Evolutionary conservation across 352 stramenopile species (phyloP), one percentile per base, ranked within the genome.

Genomic region (Phytophthora fragariae): DNA sequence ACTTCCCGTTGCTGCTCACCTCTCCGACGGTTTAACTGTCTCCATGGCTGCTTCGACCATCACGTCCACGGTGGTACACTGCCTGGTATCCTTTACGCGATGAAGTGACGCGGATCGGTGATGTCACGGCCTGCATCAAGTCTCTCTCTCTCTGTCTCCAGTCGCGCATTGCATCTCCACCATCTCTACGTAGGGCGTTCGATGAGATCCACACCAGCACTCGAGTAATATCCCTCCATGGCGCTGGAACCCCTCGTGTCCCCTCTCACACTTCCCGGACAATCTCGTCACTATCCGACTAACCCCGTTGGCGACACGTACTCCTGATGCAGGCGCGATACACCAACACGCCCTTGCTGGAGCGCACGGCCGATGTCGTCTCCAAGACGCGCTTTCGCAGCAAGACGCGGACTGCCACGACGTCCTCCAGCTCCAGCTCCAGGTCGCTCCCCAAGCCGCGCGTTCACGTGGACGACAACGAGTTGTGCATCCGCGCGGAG

Each of bases 401-500:
- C 60, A 68, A 78, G 37, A 52, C 29, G 5, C 59, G 71, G 5
- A 66, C 47, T 27, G 49, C 47, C 15, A 68, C 66, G 1, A 37
- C 71, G 14, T 6, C 57, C 63, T 29, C 58, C 35, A 39, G 35
- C 33, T 9, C 33, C 33, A 65, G 19, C 46, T 46, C 19, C 41
- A 33, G 37, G 8, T 72, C 58, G 21, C 37, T 31, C 21, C 41
- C 54, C 9, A 74, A 64, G 46, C 63, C 70, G 29, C 71, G 74
- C 14, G 76, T 86, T n/a, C 66, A 75, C 31, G 55, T 80, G 10
- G 35, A 79, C 52, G 75, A 82, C 63, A 19, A 62, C n/a, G 72
- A 79, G 57, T 60, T 76, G n/a, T 64, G 68, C 17, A 52, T 31
- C n/a, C 76, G 73, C 29, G 76, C 76, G 12, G 68, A 74, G 24